Evolutionary conservation across 768 basidiomycete genomes (phyloP), one percentile per base, ranked within the genome.

Genomic region (Auriculariales sp.): DNA sequence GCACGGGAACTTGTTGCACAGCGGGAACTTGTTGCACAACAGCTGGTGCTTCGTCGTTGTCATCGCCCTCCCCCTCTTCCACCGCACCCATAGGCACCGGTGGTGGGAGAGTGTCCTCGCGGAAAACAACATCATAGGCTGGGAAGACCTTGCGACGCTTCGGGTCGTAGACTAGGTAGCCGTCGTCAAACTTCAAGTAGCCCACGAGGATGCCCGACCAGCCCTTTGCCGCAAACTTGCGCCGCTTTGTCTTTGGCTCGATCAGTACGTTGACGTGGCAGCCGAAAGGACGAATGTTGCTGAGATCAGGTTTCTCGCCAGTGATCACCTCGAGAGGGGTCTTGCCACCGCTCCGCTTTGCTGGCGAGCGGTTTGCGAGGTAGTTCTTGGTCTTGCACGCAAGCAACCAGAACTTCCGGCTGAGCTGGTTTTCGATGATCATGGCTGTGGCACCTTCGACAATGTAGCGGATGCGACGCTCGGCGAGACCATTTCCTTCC

Each of bases 251-350:
- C 9, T 56, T 50, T 5, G 33, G 34, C 29, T 49, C 51, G 1
- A 58, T 28, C 28, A 49, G 49, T 1, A 54, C 48, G 30, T 48
- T 59, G 5, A 53, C 59, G 0, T 10, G 11, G 32, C 54, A 57
- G 11, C 56, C 56, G 44, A 55, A 57, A 1, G 36, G 39, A 3
- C 45, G 19, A 5, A 60, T 33, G 19, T 53, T 25, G 3, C 17
- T 28, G 14, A 59, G 28, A 32, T 34, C 17, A 17, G 59, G 56
- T 11, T 42, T 39, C 19, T 47, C 31, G 14, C 56, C 52, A 49
- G 47, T 46, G 11, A 35, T 53, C 6, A 32, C 34, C n/a, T n/a
- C n/a, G n/a, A n/a, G n/a, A n/a, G n/a, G n/a, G n/a, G n/a, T n/a
- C n/a, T n/a, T n/a, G n/a, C n/a, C n/a, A n/a, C n/a, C n/a, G n/a